A percentile compares a stretch with the other conserved stretches of the same genome.
Evolutionary conservation across 2,329 filamentous ascomycete genomes (phyloP).

Genomic region (Neofusicoccum sp.): DNA sequence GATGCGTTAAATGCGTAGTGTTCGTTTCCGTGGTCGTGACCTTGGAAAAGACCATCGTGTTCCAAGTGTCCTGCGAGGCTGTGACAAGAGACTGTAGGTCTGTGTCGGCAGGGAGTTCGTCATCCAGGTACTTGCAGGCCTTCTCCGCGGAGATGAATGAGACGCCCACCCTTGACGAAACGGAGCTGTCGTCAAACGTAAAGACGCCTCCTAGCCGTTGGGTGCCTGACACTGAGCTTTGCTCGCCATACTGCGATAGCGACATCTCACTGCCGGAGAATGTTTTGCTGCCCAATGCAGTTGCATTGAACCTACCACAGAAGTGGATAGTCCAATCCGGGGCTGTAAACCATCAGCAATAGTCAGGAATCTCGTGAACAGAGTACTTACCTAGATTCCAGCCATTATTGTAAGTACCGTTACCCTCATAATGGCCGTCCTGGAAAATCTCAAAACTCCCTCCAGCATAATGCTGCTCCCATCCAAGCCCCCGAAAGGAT

Average conservation of each 20-base stretch:
- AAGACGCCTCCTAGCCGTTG: constrained; percentile 49
- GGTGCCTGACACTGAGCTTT: constrained; percentile 28
- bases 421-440: constrained; percentile 58
- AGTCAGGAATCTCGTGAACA: neutral
- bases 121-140: constrained; percentile 59
- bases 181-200: constrained; percentile 47
- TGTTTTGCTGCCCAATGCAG: constrained; percentile 28
- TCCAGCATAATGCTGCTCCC: constrained; percentile 63
- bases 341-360: constrained; percentile 30
- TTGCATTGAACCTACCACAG: constrained; percentile 59
- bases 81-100: constrained; percentile 46
- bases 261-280: constrained; percentile 31
- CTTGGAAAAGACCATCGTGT: constrained; percentile 60
- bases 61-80: constrained; percentile 57
- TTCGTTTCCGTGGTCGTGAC: constrained; percentile 61
- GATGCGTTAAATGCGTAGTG: constrained; percentile 54
- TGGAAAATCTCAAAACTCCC: constrained; percentile 55
- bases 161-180: constrained; percentile 63
- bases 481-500: constrained; percentile 59
- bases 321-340: constrained; percentile 63
- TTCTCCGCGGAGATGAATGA: constrained; percentile 64
- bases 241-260: constrained; percentile 25
- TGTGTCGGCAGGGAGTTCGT: constrained; percentile 53
- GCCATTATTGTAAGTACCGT: constrained; percentile 63
- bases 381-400: constrained; percentile 55